A percentile compares a stretch with the other conserved stretches of the same genome.
Evolutionary conservation across 2,329 filamentous ascomycete genomes (phyloP).

Genomic region (Phaeosphaeria sp.): DNA sequence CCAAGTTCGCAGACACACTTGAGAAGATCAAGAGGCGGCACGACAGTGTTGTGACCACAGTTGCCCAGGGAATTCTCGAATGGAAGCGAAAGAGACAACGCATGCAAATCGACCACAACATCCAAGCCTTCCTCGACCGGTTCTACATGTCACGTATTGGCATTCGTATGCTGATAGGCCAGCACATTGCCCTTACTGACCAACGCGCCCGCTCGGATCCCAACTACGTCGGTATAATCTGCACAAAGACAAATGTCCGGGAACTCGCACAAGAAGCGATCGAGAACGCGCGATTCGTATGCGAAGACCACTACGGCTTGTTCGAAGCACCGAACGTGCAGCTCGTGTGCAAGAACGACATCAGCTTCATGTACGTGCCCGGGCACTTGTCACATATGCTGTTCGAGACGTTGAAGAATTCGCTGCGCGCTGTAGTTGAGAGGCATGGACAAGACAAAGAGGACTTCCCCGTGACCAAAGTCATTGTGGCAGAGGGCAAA

Average conservation of each 20-base stretch:
- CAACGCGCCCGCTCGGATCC: constrained; percentile 89
- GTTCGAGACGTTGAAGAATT: constrained; percentile 99
- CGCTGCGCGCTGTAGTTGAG: constrained; percentile 93
- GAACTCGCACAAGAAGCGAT: constrained; percentile 97
- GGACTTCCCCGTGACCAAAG: constrained; percentile 94
- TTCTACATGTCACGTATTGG: constrained; percentile 99
- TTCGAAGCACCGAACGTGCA: constrained; percentile 97
- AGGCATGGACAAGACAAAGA: constrained; percentile 94
- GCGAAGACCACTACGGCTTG: constrained; percentile 96
- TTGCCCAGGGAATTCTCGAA: constrained; percentile 96
- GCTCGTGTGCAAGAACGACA: constrained; percentile 89
- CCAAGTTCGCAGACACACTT: constrained; percentile 84
- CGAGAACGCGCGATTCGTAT: constrained; percentile 98
- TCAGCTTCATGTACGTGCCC: constrained; percentile 99
- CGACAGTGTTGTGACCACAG: constrained; percentile 96
- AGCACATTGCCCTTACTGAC: constrained; percentile 96
- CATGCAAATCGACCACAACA: constrained; percentile 97
- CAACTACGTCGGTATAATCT: constrained; percentile 97
- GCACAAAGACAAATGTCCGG: constrained; percentile 95
- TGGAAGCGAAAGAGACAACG: constrained; percentile 96
- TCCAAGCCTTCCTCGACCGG: constrained; percentile 95
- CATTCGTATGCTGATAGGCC: constrained; percentile 98
- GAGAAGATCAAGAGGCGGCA: constrained; percentile 95
- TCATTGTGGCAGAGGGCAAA: constrained; percentile 96
- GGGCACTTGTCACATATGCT: constrained; percentile 99